Percentiles rank a stretch among this genome's conserved stretches.
Evolutionary conservation across 2,329 filamentous ascomycete genomes (phyloP).

Genomic region (Neopestalotiopsis sp.): DNA sequence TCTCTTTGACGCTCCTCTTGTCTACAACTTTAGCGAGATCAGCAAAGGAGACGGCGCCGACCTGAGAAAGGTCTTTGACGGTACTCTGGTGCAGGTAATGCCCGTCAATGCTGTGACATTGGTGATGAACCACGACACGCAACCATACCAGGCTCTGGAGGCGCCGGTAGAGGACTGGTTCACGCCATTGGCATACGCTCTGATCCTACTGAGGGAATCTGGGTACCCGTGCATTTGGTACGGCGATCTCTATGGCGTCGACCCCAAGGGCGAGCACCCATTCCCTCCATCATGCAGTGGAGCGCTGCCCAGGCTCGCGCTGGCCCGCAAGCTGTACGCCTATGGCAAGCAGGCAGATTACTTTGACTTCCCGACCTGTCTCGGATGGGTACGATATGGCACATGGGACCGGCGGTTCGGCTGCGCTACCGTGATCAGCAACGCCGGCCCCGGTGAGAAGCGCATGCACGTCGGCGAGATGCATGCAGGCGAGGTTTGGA

Average conservation of each 20-base stretch:
- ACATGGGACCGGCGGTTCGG: constrained; percentile 52
- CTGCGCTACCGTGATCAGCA: constrained; percentile 63
- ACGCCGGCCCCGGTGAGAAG: constrained; percentile 55
- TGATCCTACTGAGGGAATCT: constrained; percentile 68
- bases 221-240: constrained; percentile 75
- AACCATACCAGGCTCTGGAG: constrained; percentile 46
- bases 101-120: constrained; percentile 57
- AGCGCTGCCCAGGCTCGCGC: constrained; percentile 61
- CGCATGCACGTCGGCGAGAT: constrained; percentile 67
- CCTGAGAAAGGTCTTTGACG: constrained; percentile 67
- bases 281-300: constrained; percentile 58
- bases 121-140: constrained; percentile 76
- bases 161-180: constrained; percentile 70
- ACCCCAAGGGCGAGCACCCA: constrained; percentile 44
- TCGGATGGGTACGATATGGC: constrained; percentile 64
- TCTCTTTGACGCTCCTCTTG: constrained; percentile 72
- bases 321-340: constrained; percentile 69
- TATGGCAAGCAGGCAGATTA: constrained; percentile 72
- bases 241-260: constrained; percentile 71
- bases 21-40: constrained; percentile 69
- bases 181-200: constrained; percentile 73
- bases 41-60: constrained; percentile 63
- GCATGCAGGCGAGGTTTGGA: constrained; percentile 68
- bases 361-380: constrained; percentile 63
- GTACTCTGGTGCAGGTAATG: constrained; percentile 56